A percentile compares a stretch with the other conserved stretches of the same genome.
These are phyloP conservation scores for Nyctanthes arbortristis DNA, from an alignment of 257 asterid species.

Conservation along the genomic window DNA sequence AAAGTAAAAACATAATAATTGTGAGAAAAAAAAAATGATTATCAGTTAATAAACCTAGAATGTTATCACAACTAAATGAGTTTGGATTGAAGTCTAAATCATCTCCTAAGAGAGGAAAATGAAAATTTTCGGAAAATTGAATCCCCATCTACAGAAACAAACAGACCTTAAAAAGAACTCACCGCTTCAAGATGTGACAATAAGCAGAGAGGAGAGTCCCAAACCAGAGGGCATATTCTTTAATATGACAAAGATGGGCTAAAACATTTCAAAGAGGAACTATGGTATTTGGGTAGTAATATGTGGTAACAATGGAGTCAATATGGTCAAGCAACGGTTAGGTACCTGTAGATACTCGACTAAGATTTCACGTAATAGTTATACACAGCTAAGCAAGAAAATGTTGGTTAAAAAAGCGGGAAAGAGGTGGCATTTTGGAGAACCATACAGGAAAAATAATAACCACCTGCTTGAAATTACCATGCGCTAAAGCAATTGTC, in stretches of 20 bases:
- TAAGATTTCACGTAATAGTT: neutral
- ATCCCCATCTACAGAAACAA: neutral
- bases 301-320: slow-evolving; percentile 3
- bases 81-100: neutral
- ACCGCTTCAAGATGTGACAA: neutral
- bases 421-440: neutral
- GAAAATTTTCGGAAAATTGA: neutral
- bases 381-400: neutral
- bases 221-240: neutral
- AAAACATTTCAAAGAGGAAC: slow-evolving; percentile 1
- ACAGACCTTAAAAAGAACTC: neutral
- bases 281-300: neutral
- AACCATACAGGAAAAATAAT: neutral
- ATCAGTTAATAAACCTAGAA: neutral
- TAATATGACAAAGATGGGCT: neutral
- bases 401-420: neutral
- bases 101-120: neutral
- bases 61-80: neutral
- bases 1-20: too few species aligned
- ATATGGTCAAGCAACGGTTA: slow-evolving; percentile 6
- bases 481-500: slow-evolving; percentile 97
- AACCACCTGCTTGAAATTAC: slow-evolving; percentile 82
- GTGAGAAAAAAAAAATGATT: neutral
- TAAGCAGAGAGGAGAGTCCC: neutral
- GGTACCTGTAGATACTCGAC: neutral